phyloP scores from a whole-genome alignment of 257 asterid species.

The Solanum chiquidenum region DNA sequence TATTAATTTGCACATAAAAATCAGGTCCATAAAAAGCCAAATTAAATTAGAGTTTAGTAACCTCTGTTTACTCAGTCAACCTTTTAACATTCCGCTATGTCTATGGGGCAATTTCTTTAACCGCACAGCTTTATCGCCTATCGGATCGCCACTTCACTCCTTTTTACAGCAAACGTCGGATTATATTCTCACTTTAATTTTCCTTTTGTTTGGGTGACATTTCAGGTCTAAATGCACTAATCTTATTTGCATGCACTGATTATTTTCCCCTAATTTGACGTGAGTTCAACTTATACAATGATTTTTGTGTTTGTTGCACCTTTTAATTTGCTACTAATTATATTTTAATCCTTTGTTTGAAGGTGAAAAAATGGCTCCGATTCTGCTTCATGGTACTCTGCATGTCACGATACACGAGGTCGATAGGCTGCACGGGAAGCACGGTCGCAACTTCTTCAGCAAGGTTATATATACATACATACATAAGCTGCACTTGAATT shows the following conservation, averaged over 20 bases:
- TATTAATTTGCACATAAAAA: neutral
- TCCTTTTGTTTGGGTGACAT: neutral
- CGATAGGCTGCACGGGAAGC: constrained; percentile 15
- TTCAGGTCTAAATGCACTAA: neutral
- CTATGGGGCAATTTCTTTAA: neutral
- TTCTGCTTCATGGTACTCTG: constrained; percentile 34
- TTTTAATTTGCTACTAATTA: neutral
- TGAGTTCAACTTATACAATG: neutral
- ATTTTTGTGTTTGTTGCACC: neutral
- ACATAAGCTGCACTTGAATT: too few relatives aligned
- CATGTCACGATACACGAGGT: constrained; percentile 38
- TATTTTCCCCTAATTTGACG: neutral
- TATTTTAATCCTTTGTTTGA: neutral
- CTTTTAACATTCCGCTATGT: neutral
- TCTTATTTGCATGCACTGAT: neutral
- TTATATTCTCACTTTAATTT: neutral
- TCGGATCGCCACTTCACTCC: neutral
- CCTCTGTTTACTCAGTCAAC: neutral
- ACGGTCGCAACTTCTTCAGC: constrained; percentile 14
- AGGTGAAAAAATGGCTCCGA: constrained; percentile 24
- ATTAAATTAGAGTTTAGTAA: neutral
- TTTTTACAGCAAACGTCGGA: neutral
- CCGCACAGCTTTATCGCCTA: neutral
- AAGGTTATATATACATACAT: constrained; percentile 16
- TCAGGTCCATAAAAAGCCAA: neutral